Percentiles rank a stretch among this genome's conserved stretches.
phyloP scores from a whole-genome alignment of 2,329 filamentous ascomycete species.

The Epichloe gansuensis region DNA sequence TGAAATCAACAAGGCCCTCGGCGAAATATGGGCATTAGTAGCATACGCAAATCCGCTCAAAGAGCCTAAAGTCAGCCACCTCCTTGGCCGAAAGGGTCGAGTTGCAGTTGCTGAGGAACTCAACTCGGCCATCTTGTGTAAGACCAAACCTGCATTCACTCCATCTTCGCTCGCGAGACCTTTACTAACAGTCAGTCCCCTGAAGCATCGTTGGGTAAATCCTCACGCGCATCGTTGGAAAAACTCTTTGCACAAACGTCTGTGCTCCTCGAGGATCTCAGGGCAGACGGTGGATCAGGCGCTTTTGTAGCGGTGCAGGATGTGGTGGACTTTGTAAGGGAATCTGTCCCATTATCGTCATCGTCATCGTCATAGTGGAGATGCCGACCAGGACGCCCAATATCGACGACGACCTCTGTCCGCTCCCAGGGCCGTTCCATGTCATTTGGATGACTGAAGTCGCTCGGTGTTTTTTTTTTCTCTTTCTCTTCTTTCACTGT shows the following conservation, averaged over 20 bases:
- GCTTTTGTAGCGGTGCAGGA: conserved; percentile 59
- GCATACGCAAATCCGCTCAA: conserved; percentile 73
- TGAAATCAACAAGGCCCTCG: conserved; percentile 59
- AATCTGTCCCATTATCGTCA: neutral
- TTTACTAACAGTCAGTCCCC: neutral
- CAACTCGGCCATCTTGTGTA: conserved; percentile 84
- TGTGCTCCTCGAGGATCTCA: conserved; percentile 70
- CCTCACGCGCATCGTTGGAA: conserved; percentile 74
- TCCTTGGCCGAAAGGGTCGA: conserved; percentile 65
- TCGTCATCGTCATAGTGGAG: neutral
- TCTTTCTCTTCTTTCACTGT: neutral
- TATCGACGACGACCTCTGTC: neutral
- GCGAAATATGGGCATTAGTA: conserved; percentile 77
- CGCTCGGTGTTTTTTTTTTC: neutral
- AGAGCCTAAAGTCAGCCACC: conserved; percentile 59
- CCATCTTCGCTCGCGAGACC: neutral
- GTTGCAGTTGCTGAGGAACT: conserved; percentile 80
- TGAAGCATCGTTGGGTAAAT: conserved; percentile 78
- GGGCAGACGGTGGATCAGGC: conserved; percentile 65
- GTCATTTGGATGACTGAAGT: neutral
- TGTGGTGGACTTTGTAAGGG: conserved; percentile 33
- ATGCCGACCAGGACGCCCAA: neutral
- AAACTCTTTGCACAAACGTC: conserved; percentile 76
- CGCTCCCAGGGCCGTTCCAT: neutral
- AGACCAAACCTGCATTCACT: conserved; percentile 19